These are phyloP conservation scores for Talaromyces rugulosus DNA, from an alignment of 2,329 filamentous ascomycete genomes.

Conservation along the genomic window DNA sequence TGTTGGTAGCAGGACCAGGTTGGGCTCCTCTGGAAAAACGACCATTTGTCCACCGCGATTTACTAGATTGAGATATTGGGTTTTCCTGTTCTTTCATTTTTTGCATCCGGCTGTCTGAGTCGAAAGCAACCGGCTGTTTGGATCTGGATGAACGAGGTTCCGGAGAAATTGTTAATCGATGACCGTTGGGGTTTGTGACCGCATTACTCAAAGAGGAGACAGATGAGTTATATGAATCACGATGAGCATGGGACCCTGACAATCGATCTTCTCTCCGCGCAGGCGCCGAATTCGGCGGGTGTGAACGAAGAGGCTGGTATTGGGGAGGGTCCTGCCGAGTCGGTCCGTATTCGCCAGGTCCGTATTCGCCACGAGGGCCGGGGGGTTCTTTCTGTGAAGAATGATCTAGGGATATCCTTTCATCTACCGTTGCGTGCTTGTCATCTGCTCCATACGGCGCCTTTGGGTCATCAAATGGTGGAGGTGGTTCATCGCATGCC, in stretches of 20 bases:
- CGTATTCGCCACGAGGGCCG: not conserved
- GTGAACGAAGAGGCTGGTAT: conserved; percentile 2
- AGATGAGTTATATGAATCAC: not conserved
- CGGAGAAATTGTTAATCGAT: not conserved
- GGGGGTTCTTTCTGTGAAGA: not conserved
- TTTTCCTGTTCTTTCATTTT: not conserved
- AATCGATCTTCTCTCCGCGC: not conserved
- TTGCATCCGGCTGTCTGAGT: not conserved
- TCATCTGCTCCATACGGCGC: conserved; percentile 5
- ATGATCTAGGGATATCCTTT: not conserved
- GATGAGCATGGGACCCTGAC: not conserved
- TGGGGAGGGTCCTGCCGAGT: not conserved
- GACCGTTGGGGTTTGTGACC: not conserved
- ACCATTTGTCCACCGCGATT: not conserved
- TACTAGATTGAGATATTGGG: not conserved
- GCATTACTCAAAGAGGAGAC: not conserved
- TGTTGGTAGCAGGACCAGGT: not conserved
- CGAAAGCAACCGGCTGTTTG: not conserved
- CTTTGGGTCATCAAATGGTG: conserved; percentile 6
- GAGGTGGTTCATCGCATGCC: conserved; percentile 8
- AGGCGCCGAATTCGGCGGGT: not conserved
- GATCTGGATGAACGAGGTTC: not conserved
- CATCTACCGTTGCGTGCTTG: not conserved
- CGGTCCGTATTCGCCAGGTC: not conserved
- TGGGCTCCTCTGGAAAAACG: not conserved